Conservation (phyloP, 202 grass and related monocot species). For the Schoenoplectus tabernaemontani region DNA sequence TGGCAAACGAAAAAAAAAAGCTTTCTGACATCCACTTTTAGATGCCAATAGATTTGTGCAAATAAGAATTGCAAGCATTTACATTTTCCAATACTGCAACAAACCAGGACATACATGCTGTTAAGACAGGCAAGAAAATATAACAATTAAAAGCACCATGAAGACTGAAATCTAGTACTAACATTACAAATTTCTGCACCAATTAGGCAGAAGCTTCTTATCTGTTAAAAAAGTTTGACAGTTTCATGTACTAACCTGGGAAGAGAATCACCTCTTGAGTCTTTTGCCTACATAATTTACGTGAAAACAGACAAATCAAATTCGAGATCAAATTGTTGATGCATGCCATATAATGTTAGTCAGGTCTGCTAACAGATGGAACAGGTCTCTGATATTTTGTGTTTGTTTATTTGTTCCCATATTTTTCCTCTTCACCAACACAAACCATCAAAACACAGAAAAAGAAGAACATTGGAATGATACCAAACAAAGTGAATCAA, state of each 20-base stretch:
- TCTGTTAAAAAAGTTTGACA: background rate
- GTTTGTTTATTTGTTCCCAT: background rate
- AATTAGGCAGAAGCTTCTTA: background rate
- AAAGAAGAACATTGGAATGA: background rate
- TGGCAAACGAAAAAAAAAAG: background rate
- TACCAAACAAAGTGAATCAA: background rate
- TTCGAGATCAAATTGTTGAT: background rate
- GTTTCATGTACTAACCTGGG: slow-evolving; percentile 11
- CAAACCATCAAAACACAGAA: background rate
- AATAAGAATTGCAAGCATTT: background rate
- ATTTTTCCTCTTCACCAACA: background rate
- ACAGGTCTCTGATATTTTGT: background rate
- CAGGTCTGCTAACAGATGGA: background rate
- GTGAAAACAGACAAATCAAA: background rate
- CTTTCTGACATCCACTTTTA: background rate
- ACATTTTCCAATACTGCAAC: background rate
- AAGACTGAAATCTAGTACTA: background rate
- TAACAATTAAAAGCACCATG: background rate
- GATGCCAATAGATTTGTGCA: background rate
- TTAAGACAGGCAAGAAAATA: background rate
- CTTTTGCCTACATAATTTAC: slow-evolving; percentile 1
- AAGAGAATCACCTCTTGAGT: slow-evolving; percentile 15
- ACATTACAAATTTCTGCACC: background rate
- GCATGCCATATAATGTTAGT: background rate
- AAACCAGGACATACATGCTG: background rate